Percentiles rank a stretch among this genome's conserved stretches.
Conservation (phyloP, 2,329 filamentous ascomycete species). For the Atkinsonella hypoxylon region DNA sequence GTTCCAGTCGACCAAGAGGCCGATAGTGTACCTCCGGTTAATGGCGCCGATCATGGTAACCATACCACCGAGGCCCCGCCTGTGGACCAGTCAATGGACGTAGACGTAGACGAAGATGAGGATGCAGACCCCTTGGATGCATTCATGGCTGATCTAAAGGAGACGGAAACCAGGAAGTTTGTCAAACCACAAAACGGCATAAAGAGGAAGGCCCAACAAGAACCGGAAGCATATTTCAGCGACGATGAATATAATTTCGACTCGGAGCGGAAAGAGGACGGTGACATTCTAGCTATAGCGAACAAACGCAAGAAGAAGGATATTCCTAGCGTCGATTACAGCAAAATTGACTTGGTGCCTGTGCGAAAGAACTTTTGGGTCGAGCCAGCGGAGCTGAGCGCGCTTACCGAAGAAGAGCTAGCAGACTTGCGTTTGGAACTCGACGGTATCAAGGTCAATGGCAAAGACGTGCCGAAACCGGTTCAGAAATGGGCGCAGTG, state of each 20-base stretch:
- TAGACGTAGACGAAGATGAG: constrained; percentile 50
- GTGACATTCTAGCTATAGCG: constrained; percentile 40
- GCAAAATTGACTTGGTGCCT: constrained; percentile 70
- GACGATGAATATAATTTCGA: constrained; percentile 61
- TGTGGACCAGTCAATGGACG: constrained; percentile 38
- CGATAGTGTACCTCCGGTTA: constrained; percentile 6
- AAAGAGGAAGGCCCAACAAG: constrained; percentile 38
- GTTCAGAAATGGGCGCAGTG: constrained; percentile 96
- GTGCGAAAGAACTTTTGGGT: constrained; percentile 94
- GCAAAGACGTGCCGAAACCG: constrained; percentile 79
- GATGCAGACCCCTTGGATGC: constrained; percentile 86
- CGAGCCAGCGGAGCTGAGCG: constrained; percentile 71
- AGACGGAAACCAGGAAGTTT: constrained; percentile 37
- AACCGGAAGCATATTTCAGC: constrained; percentile 78
- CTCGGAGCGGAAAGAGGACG: constrained; percentile 33
- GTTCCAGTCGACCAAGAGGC: constrained; percentile 12
- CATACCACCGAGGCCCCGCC: neutral
- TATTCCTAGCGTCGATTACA: constrained; percentile 76
- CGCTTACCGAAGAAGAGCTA: constrained; percentile 77
- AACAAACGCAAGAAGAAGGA: constrained; percentile 85
- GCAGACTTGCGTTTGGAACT: constrained; percentile 72
- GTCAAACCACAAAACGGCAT: constrained; percentile 22
- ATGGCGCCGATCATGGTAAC: neutral
- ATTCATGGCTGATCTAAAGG: constrained; percentile 71
- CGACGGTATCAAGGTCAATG: constrained; percentile 89